phyloP scores from a whole-genome alignment of 1,139 yeast genomes.

The Nakaseomyces nivariensis region DNA sequence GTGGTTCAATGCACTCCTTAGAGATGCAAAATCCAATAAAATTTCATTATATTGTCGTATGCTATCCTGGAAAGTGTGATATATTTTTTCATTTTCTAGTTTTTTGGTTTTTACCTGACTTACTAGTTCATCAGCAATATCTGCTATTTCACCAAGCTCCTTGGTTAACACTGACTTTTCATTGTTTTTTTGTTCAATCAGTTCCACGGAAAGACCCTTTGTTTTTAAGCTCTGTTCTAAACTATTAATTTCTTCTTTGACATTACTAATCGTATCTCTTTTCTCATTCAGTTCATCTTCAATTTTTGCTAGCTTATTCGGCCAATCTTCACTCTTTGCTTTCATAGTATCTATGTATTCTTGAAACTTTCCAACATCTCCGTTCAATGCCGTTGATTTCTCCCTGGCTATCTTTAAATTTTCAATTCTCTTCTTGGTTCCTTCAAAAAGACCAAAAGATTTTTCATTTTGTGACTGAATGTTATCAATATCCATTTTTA shows the following conservation, averaged over 20 bases:
- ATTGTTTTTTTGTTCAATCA: conserved; percentile 49
- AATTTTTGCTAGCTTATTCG: conserved; percentile 44
- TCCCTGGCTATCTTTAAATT: conserved; percentile 39
- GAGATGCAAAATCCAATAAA: conserved; percentile 32
- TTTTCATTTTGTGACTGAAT: conserved; percentile 34
- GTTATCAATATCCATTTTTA: conserved; percentile 37
- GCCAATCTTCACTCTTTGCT: conserved; percentile 56
- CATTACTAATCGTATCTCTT: conserved; percentile 35
- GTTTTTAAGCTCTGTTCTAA: conserved; percentile 40
- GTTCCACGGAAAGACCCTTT: conserved; percentile 52
- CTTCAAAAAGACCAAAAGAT: conserved; percentile 28
- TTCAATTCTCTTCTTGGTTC: conserved; percentile 32
- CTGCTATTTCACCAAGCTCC: conserved; percentile 43
- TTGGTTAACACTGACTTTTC: conserved; percentile 46
- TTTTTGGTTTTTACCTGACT: conserved; percentile 39
- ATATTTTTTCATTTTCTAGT: conserved; percentile 37
- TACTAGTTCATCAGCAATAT: conserved; percentile 34
- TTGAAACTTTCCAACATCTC: conserved; percentile 61
- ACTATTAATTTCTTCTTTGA: conserved; percentile 38
- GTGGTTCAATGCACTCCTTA: conserved; percentile 30
- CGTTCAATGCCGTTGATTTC: conserved; percentile 56
- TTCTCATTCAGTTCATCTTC: conserved; percentile 43
- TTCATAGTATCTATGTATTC: conserved; percentile 64
- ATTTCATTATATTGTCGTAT: conserved; percentile 38
- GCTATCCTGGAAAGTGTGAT: conserved; percentile 42